These are phyloP conservation scores for Pachysandra terminalis DNA, from an alignment of 164 flowering plant species.

Conservation along the genomic window DNA sequence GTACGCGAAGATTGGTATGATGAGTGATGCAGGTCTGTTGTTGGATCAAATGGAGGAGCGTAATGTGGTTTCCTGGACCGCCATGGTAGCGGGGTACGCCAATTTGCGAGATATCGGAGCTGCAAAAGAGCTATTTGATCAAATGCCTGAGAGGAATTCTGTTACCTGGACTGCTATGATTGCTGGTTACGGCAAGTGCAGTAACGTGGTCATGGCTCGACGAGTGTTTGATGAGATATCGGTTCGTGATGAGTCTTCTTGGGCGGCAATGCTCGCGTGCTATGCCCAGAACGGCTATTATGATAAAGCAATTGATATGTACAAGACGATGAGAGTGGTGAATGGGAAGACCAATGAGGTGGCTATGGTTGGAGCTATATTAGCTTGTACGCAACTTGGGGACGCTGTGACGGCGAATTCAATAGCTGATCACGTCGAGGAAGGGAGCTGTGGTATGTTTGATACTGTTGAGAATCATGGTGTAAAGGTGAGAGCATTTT, in stretches of 20 bases:
- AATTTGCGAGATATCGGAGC: constrained; percentile 27
- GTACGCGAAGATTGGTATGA: constrained; percentile 34
- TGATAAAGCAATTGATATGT: constrained; percentile 36
- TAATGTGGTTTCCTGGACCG: constrained; percentile 31
- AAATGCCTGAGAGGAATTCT: constrained; percentile 34
- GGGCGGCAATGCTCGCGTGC: constrained; percentile 49
- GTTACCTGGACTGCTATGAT: constrained; percentile 48
- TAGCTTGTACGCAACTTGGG: constrained; percentile 45
- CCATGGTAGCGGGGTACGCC: constrained; percentile 50
- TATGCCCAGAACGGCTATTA: constrained; percentile 44
- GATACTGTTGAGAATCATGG: not conserved
- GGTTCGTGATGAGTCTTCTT: constrained; percentile 18
- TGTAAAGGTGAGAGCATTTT: too few species aligned
- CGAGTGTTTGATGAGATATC: constrained; percentile 29
- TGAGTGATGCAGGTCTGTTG: constrained; percentile 29
- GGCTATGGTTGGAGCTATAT: constrained; percentile 5
- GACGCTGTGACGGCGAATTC: constrained; percentile 24
- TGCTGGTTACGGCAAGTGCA: constrained; percentile 46
- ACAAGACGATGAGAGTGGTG: constrained; percentile 29
- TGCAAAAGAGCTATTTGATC: constrained; percentile 36
- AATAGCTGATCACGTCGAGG: constrained; percentile 24
- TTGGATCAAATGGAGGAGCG: constrained; percentile 30
- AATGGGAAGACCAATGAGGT: constrained; percentile 16
- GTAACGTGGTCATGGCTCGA: constrained; percentile 28
- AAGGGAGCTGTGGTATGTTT: constrained; percentile 24